Evolutionary conservation across 768 basidiomycete species (phyloP).

Genomic region (Fibroporia radiculosa): DNA sequence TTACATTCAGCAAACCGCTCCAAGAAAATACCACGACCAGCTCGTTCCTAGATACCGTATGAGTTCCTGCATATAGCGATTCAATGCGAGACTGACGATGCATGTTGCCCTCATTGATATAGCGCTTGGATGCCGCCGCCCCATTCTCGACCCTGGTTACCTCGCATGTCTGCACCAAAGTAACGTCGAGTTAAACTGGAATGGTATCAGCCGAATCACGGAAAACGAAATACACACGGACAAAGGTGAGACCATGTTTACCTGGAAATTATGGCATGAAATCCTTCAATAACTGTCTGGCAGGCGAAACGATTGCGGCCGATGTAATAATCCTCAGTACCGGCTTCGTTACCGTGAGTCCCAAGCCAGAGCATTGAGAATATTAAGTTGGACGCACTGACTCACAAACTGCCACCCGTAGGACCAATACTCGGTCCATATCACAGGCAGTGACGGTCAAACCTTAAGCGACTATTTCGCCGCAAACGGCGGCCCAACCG

Average conservation of each 20-base stretch:
- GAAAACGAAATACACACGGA: slow-evolving; percentile 19
- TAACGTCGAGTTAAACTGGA: slow-evolving; percentile 22
- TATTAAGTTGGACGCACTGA: background rate
- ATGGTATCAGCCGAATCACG: slow-evolving; percentile 13
- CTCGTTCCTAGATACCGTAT: slow-evolving; percentile 25
- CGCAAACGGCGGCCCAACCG: slow-evolving; percentile 24
- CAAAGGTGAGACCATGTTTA: slow-evolving; percentile 12
- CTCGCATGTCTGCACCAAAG: slow-evolving; percentile 20
- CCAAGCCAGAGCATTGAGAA: background rate
- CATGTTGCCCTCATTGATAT: background rate
- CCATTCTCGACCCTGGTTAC: slow-evolving; percentile 27
- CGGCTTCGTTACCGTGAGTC: slow-evolving; percentile 24
- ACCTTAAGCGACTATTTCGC: slow-evolving; percentile 23
- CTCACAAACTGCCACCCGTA: background rate
- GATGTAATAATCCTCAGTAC: slow-evolving; percentile 29
- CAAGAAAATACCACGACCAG: slow-evolving; percentile 22
- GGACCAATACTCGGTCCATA: slow-evolving; percentile 4
- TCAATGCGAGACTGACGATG: background rate
- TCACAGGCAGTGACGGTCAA: slow-evolving; percentile 18
- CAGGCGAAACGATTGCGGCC: slow-evolving; percentile 23
- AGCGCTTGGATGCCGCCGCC: slow-evolving; percentile 22
- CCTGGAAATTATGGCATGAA: background rate
- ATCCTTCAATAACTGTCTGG: background rate
- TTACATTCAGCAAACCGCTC: slow-evolving; percentile 18
- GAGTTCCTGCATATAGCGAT: background rate